Percentiles rank a stretch among this genome's conserved stretches.
Conservation (phyloP, 1,284 basidiomycete genomes). For the Tranzscheliella williamsii region DNA sequence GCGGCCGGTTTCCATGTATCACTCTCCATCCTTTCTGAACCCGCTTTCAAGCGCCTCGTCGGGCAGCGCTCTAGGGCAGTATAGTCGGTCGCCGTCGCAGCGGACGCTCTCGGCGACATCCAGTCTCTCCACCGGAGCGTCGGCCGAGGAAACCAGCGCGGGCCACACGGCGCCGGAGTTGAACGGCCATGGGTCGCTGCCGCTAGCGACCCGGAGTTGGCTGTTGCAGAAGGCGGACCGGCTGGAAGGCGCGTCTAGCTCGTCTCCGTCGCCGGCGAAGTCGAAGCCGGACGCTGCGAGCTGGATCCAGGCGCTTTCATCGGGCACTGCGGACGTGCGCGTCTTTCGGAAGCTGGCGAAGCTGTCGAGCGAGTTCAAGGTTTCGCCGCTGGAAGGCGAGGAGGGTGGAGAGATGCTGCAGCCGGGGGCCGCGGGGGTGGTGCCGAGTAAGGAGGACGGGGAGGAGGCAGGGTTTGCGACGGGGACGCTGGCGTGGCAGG, state of each 20-base stretch:
- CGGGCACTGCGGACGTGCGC: slow-evolving; percentile 20
- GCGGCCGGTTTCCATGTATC: slow-evolving; percentile 40
- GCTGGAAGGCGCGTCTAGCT: background rate
- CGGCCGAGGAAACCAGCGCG: background rate
- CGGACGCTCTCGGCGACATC: slow-evolving; percentile 6
- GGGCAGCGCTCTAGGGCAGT: background rate
- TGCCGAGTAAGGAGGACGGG: slow-evolving; percentile 1
- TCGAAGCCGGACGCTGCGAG: slow-evolving; percentile 28
- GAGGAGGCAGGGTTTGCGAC: slow-evolving; percentile 6
- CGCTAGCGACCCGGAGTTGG: too few species aligned
- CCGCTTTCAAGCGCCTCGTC: background rate
- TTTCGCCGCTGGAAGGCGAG: slow-evolving; percentile 1
- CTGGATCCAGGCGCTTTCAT: slow-evolving; percentile 29
- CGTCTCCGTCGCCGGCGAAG: slow-evolving; percentile 33
- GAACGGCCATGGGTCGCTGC: too few species aligned
- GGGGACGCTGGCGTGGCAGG: slow-evolving; percentile 21
- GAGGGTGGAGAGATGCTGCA: slow-evolving; percentile 3
- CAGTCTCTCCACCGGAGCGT: background rate
- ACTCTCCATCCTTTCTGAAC: slow-evolving; percentile 6
- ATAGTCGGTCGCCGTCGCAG: slow-evolving; percentile 6
- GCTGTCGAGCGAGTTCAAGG: slow-evolving; percentile 35
- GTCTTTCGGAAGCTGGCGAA: slow-evolving; percentile 27
- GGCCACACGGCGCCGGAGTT: background rate
- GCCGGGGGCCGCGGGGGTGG: background rate
- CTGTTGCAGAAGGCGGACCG: background rate